These are phyloP conservation scores for Solanum microdontum DNA, from an alignment of 257 asterid genomes.

Conservation along the genomic window DNA sequence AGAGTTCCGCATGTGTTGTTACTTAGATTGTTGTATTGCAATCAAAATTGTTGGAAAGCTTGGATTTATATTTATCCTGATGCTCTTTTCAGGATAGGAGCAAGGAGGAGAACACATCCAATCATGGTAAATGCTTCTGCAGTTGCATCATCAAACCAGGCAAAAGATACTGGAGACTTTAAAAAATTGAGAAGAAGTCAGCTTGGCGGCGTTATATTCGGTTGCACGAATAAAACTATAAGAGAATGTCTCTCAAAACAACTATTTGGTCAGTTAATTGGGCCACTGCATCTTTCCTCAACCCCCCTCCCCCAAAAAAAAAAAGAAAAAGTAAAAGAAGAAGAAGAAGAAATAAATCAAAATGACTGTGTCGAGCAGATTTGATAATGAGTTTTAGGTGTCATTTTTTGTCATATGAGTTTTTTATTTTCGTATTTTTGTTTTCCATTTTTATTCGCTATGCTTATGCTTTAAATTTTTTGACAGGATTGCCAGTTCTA, in stretches of 20 bases:
- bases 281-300: slow-evolving; percentile 5
- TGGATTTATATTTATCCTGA: not conserved
- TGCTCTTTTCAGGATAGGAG: slow-evolving; percentile 34
- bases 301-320: no score
- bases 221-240: slow-evolving; percentile 25
- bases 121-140: slow-evolving; percentile 10
- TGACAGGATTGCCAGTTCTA: slow-evolving; percentile 59
- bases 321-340: no score
- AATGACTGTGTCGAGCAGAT: not conserved
- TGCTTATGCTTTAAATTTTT: slow-evolving; percentile 6
- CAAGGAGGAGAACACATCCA: slow-evolving; percentile 19
- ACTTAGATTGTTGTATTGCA: not conserved
- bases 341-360: not conserved
- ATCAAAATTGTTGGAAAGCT: not conserved
- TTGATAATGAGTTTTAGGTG: not conserved
- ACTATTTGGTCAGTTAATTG: slow-evolving; percentile 23
- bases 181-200: slow-evolving; percentile 18
- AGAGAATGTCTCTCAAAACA: slow-evolving; percentile 24
- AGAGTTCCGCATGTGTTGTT: not conserved
- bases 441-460: not conserved
- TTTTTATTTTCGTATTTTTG: not conserved
- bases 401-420: not conserved
- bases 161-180: not conserved
- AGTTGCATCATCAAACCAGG: not conserved
- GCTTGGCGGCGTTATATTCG: slow-evolving; percentile 37